Base-by-base conservation (phyloP, 2,329 filamentous ascomycete species). In the Domatiomyces catenatus region DNA sequence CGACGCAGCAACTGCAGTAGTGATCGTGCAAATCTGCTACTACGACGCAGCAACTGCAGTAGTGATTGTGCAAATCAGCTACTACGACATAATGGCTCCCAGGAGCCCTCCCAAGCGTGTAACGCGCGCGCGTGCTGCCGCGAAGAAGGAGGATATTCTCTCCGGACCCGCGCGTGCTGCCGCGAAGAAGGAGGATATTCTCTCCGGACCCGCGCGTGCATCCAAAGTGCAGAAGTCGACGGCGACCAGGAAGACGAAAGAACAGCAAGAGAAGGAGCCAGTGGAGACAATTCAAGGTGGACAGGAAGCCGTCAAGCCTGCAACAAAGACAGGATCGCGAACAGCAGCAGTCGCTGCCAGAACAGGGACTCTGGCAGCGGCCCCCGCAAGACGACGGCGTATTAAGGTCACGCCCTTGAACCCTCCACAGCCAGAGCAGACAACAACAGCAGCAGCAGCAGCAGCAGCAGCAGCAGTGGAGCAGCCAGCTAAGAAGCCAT, bases 81-180 rank as follows among this genome's bases (percentile, higher is more conserved):
- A 15, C 32, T 15, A 5, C 28, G 17, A 42, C 44, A 48, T 8
- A 7, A 59, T 59, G 57, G 56, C 57, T 17, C 51, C 57, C 8
- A 46, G 52, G 43, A 63, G 61, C 17, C 62, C 62, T 24, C 58
- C 59, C 8, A 64, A 63, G 49, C 54, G 62, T 36, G 56, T 62
- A 17, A 64, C 62, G 15, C 61, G 62, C n/a, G 61, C 62, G 39
- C 61, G 61, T 46, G 59, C 59, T 32, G 59, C 60, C 42, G 59
- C 56, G 39, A 55, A 53, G 50, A 52, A 26, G 17, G 57, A 57
- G 47, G 54, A 48, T 45, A 47, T 22, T 42, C 47, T 28, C 28
- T 39, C 47, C 12, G 44, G 22, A 45, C 47, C 49, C 28, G 58
- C 18, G 52, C 52, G 39, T n/a, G n/a, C 48, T 50, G n/a, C 36